Base-by-base conservation (phyloP, 106 monocot species). In the Dioscorea alata region DNA sequence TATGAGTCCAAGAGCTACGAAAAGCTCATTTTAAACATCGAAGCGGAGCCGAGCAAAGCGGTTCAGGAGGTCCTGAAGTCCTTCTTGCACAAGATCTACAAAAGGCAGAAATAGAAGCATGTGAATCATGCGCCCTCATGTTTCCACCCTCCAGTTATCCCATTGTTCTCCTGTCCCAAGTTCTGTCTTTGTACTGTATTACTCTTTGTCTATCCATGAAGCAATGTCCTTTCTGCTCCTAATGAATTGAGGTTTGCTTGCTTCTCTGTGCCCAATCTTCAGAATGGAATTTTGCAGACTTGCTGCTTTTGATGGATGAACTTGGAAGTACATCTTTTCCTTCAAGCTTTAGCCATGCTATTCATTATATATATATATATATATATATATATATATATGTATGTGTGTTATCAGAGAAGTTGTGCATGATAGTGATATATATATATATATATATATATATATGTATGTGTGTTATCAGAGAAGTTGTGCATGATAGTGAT, bases 51-150 rank as follows among this genome's bases (percentile, higher is more conserved):
- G 49, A 93, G 85, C 73, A 81, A 78, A 62, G 79, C 82, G 7
- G 92, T 99, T 9, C 90, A 87, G 74, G 85, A 76, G 49, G 85
- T 90, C n/a, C 50, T 99, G 73, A 99, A 99, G 63, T 99, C 97
- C 15, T 99, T 99, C 81, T 66, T 93, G 73, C 87, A 75, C 63
- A 99, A 92, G 78, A 92, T 99, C 61, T 99, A 99, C 85, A 99
- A 87, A 81, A 89, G 97, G 62, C 80, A 99, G 79, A 99, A 99
- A 81, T 99, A 89, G 74, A 49, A 6, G 3, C 23, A 0, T 19
- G 19, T 4, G 18, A 14, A 16, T 19, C 3, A 15, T 15, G 5
- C 15, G 12, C 18, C 13, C 19, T 54, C 5, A 13, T 14, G 18
- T 54, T 19, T 18, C 15, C 54, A 13, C 54, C 18, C 54, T 15